Percentiles rank a stretch among this genome's conserved stretches.
Conservation (phyloP, 805 yeast genomes). For the Saccharomycopsis vini region DNA sequence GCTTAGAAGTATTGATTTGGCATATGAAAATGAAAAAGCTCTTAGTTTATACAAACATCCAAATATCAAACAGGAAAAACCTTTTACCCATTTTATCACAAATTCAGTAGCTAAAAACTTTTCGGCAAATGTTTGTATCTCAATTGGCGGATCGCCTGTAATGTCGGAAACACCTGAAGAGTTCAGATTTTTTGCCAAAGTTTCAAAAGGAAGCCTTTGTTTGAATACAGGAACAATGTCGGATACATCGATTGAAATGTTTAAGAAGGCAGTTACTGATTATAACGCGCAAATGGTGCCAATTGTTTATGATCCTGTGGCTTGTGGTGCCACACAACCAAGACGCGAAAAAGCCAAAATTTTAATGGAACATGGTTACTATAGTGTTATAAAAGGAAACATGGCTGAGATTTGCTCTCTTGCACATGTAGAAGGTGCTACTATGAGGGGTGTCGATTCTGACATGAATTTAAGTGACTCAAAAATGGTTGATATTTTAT, state of each 20-base stretch:
- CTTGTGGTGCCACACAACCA: conserved; percentile 68
- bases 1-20: neutral
- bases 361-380: conserved; percentile 48
- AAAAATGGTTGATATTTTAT: conserved; percentile 24
- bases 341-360: conserved; percentile 41
- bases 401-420: conserved; percentile 64
- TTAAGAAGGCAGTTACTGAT: conserved; percentile 42
- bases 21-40: neutral
- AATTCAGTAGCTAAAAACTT: conserved; percentile 82
- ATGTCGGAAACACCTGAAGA: conserved; percentile 74
- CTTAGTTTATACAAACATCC: neutral
- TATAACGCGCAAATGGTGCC: conserved; percentile 53
- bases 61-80: conserved; percentile 29
- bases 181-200: conserved; percentile 51
- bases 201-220: conserved; percentile 48
- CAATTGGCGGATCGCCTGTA: conserved; percentile 79
- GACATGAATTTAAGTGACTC: conserved; percentile 19
- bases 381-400: conserved; percentile 73
- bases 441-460: conserved; percentile 72
- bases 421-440: conserved; percentile 37
- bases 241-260: conserved; percentile 33
- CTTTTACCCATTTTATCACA: conserved; percentile 81
- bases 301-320: conserved; percentile 86
- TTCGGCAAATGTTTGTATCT: conserved; percentile 78
- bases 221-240: conserved; percentile 72